phyloP scores from a whole-genome alignment of 805 yeast genomes.

The Teunomyces panamensis region DNA sequence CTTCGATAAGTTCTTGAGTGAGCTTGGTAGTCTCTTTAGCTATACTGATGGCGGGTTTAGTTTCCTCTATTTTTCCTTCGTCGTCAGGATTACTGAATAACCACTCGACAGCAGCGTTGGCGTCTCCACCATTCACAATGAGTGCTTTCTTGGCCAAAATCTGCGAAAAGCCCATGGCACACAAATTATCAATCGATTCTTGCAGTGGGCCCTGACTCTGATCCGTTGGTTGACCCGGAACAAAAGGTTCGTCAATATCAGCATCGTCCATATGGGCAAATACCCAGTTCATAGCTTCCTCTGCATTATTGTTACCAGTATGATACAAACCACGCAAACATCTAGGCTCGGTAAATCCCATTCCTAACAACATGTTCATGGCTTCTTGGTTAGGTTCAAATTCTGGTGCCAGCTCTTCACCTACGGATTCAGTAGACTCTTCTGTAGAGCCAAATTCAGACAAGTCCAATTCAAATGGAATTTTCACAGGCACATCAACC shows the following conservation, averaged over 20 bases:
- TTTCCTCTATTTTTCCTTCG: slow-evolving; percentile 50
- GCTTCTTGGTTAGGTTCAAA: slow-evolving; percentile 59
- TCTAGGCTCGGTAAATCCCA: slow-evolving; percentile 85
- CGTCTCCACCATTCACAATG: slow-evolving; percentile 51
- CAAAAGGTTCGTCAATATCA: slow-evolving; percentile 66
- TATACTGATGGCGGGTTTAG: slow-evolving; percentile 26
- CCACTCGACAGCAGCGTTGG: slow-evolving; percentile 88
- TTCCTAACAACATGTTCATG: slow-evolving; percentile 54
- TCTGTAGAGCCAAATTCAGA: slow-evolving; percentile 29
- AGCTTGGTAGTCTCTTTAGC: slow-evolving; percentile 16
- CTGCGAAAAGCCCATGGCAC: slow-evolving; percentile 74
- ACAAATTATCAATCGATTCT: slow-evolving; percentile 47
- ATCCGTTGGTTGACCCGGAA: slow-evolving; percentile 16
- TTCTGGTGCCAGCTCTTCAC: slow-evolving; percentile 4
- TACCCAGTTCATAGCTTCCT: slow-evolving; percentile 86
- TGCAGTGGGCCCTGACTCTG: slow-evolving; percentile 22
- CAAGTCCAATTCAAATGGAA: slow-evolving; percentile 47
- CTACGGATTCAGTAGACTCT: slow-evolving; percentile 18
- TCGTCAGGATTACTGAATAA: slow-evolving; percentile 79
- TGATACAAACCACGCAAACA: slow-evolving; percentile 63
- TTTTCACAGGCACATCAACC: slow-evolving; percentile 66
- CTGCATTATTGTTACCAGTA: slow-evolving; percentile 65
- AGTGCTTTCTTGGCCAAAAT: slow-evolving; percentile 74
- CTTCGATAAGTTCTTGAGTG: slow-evolving; percentile 10
- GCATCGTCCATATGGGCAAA: slow-evolving; percentile 86